Evolutionary conservation across 2,329 filamentous ascomycete genomes (phyloP).

Genomic region (Ambrosiella cleistominuta): DNA sequence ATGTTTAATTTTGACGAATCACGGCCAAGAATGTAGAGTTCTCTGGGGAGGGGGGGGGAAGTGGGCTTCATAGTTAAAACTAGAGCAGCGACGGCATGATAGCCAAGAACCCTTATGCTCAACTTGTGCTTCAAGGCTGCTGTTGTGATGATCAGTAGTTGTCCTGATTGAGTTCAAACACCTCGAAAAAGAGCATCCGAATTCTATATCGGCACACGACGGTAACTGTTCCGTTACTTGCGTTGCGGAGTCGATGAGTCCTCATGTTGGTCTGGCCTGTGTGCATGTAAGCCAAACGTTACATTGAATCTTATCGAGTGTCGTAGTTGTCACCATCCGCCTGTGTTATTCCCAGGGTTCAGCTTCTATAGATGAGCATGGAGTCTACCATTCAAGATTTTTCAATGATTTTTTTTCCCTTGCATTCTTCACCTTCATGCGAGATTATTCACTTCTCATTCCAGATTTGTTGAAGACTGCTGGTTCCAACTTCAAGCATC

Average conservation of each 20-base stretch:
- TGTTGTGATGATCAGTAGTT: neutral
- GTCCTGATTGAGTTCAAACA: neutral
- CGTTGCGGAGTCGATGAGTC: neutral
- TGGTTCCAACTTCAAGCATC: too few species aligned
- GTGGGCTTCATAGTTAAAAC: too few species aligned
- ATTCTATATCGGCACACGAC: neutral
- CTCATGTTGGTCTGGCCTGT: neutral
- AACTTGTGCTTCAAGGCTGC: too few species aligned
- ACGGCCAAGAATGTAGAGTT: neutral
- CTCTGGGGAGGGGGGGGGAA: neutral
- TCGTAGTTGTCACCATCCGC: neutral
- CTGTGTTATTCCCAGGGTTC: neutral
- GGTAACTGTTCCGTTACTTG: neutral
- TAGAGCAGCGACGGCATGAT: too few species aligned
- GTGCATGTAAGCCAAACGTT: neutral
- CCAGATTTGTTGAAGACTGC: too few species aligned
- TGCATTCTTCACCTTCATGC: neutral
- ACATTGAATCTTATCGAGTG: neutral
- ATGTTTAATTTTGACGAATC: neutral
- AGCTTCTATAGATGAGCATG: neutral
- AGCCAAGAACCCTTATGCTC: too few species aligned
- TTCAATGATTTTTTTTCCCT: neutral
- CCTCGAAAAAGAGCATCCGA: neutral
- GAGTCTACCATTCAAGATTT: neutral
- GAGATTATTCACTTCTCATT: neutral